Percentiles rank a stretch among this genome's conserved stretches.
Evolutionary conservation across 768 basidiomycete species (phyloP).

Genomic region (Mycena amicta): DNA sequence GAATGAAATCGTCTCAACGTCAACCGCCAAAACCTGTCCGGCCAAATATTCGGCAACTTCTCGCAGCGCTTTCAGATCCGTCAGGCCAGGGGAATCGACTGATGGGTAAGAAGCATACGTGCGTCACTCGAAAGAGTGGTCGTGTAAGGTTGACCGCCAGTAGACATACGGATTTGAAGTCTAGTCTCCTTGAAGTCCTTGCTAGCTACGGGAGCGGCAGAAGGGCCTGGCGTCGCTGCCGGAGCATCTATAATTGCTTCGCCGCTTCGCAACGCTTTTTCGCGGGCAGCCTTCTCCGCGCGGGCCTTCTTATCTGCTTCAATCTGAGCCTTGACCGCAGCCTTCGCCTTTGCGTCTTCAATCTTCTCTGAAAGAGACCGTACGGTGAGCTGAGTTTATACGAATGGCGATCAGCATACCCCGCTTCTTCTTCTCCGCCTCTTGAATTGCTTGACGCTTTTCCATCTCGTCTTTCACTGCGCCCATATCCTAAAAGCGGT

Average conservation of each 20-base stretch:
- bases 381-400: not conserved
- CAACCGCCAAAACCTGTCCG: conserved; percentile 65
- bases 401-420: conserved; percentile 45
- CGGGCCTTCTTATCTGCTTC: conserved; percentile 91
- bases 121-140: conserved; percentile 80
- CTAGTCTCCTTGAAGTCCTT: conserved; percentile 87
- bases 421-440: conserved; percentile 77
- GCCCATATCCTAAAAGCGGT: conserved; percentile 58
- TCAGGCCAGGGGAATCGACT: not conserved
- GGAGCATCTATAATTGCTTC: conserved; percentile 42
- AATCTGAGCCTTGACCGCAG: conserved; percentile 90
- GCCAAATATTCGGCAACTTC: conserved; percentile 90
- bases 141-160: conserved; percentile 79
- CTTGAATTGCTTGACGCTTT: conserved; percentile 79
- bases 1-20: conserved; percentile 78
- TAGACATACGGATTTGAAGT: conserved; percentile 85
- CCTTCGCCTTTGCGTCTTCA: conserved; percentile 83
- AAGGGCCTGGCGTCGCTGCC: conserved; percentile 34
- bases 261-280: conserved; percentile 91
- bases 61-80: conserved; percentile 57
- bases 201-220: conserved; percentile 49
- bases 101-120: conserved; percentile 47
- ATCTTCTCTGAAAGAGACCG: conserved; percentile 68
- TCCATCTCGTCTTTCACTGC: conserved; percentile 76
- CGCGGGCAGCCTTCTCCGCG: conserved; percentile 84